A percentile compares a stretch with the other conserved stretches of the same genome.
These are phyloP conservation scores for Albatrellus ellisii DNA, from an alignment of 768 basidiomycete genomes.

Conservation along the genomic window DNA sequence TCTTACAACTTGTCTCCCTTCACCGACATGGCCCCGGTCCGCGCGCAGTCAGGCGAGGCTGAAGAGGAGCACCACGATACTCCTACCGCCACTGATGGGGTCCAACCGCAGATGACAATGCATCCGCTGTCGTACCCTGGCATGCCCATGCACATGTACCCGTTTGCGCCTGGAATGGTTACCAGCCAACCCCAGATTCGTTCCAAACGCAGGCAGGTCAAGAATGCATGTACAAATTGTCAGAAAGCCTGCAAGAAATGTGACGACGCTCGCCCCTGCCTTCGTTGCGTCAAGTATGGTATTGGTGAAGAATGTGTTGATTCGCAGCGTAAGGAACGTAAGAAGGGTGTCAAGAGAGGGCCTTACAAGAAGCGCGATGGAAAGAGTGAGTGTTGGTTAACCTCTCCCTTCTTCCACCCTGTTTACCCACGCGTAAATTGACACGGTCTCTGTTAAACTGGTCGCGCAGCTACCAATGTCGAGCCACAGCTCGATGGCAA, in stretches of 20 bases:
- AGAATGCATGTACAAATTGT: slow-evolving; percentile 85
- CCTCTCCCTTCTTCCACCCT: slow-evolving; percentile 4
- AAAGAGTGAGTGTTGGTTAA: slow-evolving; percentile 43
- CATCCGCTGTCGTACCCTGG: slow-evolving; percentile 38
- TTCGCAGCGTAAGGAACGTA: slow-evolving; percentile 86
- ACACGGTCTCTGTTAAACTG: slow-evolving; percentile 16
- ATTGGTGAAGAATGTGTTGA: slow-evolving; percentile 79
- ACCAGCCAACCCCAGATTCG: slow-evolving; percentile 38
- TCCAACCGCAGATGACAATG: slow-evolving; percentile 36
- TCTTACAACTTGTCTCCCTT: slow-evolving; percentile 3
- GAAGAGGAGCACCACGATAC: slow-evolving; percentile 21
- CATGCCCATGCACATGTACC: slow-evolving; percentile 60
- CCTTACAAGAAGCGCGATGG: slow-evolving; percentile 95
- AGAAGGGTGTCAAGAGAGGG: slow-evolving; percentile 76
- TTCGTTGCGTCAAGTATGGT: slow-evolving; percentile 87
- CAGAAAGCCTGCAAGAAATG: slow-evolving; percentile 90
- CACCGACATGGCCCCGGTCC: slow-evolving; percentile 13
- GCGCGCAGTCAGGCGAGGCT: slow-evolving; percentile 21
- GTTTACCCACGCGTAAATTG: slow-evolving; percentile 12
- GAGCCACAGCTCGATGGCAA: slow-evolving; percentile 30
- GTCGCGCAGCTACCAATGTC: slow-evolving; percentile 44
- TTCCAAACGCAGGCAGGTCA: slow-evolving; percentile 77
- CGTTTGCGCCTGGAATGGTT: slow-evolving; percentile 38
- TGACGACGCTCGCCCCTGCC: slow-evolving; percentile 84
- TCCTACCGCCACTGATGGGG: slow-evolving; percentile 16